A percentile compares a stretch with the other conserved stretches of the same genome.
Conservation (phyloP, 2,329 filamentous ascomycete species). For the Aspergillus arachidicola region DNA sequence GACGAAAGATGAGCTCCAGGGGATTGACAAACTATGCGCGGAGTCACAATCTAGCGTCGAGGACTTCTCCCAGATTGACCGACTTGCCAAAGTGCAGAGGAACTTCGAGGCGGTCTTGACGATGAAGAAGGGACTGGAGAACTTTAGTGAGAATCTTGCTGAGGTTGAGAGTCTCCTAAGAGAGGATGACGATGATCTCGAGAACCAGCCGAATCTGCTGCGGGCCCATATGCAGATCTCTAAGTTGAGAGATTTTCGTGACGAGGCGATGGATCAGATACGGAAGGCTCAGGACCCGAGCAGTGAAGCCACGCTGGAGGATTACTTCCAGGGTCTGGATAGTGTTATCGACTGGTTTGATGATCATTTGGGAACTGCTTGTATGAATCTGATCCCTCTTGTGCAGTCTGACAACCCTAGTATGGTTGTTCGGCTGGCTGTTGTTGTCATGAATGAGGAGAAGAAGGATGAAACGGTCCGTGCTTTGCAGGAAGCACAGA, state of each 20-base stretch:
- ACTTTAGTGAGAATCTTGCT: constrained; percentile 76
- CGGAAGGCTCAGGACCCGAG: constrained; percentile 71
- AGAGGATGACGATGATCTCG: constrained; percentile 81
- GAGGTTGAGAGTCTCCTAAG: constrained; percentile 76
- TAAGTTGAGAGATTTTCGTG: constrained; percentile 86
- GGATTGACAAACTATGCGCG: constrained; percentile 95
- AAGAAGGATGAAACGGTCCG: constrained; percentile 91
- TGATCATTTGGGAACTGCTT: constrained; percentile 85
- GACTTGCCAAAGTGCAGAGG: constrained; percentile 63
- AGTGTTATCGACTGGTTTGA: constrained; percentile 93
- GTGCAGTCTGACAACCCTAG: constrained; percentile 85
- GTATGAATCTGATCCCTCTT: constrained; percentile 85
- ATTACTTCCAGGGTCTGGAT: constrained; percentile 86
- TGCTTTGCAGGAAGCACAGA: constrained; percentile 90
- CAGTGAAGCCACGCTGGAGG: constrained; percentile 79
- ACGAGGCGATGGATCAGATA: constrained; percentile 97
- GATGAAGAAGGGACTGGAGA: constrained; percentile 89
- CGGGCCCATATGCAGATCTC: constrained; percentile 91
- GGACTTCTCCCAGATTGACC: constrained; percentile 86
- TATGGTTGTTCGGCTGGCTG: constrained; percentile 84
- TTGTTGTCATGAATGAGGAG: constrained; percentile 94
- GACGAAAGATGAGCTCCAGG: constrained; percentile 98
- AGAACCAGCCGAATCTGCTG: constrained; percentile 90
- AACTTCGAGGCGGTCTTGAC: constrained; percentile 94
- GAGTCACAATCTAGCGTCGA: constrained; percentile 97